Conservation (phyloP, 805 yeast species). For the Candida cerambycidarum region DNA sequence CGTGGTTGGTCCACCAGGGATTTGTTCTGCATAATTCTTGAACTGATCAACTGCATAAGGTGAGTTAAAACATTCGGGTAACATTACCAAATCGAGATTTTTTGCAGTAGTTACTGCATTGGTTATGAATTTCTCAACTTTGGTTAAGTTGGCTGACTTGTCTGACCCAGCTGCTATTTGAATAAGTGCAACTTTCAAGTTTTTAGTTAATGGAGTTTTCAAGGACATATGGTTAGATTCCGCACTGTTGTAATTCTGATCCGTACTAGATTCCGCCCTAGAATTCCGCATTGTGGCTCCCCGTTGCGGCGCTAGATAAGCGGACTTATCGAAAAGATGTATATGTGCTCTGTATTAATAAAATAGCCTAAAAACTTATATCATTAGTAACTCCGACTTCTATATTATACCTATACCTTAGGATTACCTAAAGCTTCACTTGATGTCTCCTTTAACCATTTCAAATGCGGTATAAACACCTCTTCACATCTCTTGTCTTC, state of each 20-base stretch:
- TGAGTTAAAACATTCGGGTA: constrained; percentile 96
- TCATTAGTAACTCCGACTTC: no score
- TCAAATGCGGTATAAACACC: constrained; percentile 41
- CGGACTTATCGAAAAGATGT: no score
- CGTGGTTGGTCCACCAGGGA: constrained; percentile 74
- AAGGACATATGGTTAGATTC: constrained; percentile 15
- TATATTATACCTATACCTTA: no score
- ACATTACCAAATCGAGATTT: constrained; percentile 65
- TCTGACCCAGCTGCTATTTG: constrained; percentile 83
- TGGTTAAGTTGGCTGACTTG: constrained; percentile 71
- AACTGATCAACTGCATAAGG: constrained; percentile 90
- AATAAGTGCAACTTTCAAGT: constrained; percentile 75
- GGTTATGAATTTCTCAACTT: constrained; percentile 62
- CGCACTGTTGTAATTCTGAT: neutral
- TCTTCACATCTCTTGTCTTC: constrained; percentile 31
- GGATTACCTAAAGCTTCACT: neutral
- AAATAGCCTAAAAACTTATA: no score
- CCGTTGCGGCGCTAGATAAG: neutral
- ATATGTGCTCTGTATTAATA: no score
- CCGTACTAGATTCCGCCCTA: neutral
- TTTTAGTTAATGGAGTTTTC: constrained; percentile 48
- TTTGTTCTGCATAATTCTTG: constrained; percentile 82
- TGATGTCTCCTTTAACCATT: constrained; percentile 41
- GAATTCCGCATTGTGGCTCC: neutral
- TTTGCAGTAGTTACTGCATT: constrained; percentile 51